phyloP scores from a whole-genome alignment of 1,139 yeast species.

The Debaryomyces sp. region DNA sequence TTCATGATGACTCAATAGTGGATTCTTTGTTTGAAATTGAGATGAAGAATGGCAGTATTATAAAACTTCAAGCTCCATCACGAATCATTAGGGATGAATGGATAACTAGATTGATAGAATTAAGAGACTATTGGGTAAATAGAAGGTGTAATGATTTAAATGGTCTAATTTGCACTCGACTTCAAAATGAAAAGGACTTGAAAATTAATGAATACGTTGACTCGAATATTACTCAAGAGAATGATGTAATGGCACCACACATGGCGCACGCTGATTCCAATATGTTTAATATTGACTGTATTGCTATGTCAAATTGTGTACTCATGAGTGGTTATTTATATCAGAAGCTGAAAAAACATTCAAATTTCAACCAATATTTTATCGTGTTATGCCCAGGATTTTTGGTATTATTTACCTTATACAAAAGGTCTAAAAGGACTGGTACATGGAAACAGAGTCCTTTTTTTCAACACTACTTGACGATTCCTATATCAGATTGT shows the following conservation, averaged over 20 bases:
- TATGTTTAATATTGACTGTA: slow-evolving; percentile 56
- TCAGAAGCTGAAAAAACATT: slow-evolving; percentile 69
- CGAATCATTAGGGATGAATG: slow-evolving; percentile 59
- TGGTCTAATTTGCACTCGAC: slow-evolving; percentile 39
- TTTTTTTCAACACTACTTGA: slow-evolving; percentile 50
- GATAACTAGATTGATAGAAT: slow-evolving; percentile 51
- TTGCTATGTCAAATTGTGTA: slow-evolving; percentile 63
- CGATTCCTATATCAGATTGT: slow-evolving; percentile 66
- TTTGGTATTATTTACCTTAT: slow-evolving; percentile 53
- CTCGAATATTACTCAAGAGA: slow-evolving; percentile 53
- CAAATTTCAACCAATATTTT: slow-evolving; percentile 61
- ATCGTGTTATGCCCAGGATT: slow-evolving; percentile 74
- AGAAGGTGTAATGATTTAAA: slow-evolving; percentile 46
- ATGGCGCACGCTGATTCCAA: slow-evolving; percentile 56
- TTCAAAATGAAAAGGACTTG: slow-evolving; percentile 48
- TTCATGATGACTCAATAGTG: slow-evolving; percentile 32
- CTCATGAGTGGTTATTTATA: slow-evolving; percentile 65
- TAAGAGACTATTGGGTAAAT: slow-evolving; percentile 62
- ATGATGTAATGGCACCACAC: slow-evolving; percentile 56
- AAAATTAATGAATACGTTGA: slow-evolving; percentile 61
- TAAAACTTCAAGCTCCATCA: slow-evolving; percentile 63
- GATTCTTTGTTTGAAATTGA: slow-evolving; percentile 57
- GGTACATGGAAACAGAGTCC: slow-evolving; percentile 50
- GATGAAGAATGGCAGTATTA: slow-evolving; percentile 46
- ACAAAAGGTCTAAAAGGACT: slow-evolving; percentile 44